Base-by-base conservation (phyloP, 441 rosid species). In the Euphorbia schlechtendalii region DNA sequence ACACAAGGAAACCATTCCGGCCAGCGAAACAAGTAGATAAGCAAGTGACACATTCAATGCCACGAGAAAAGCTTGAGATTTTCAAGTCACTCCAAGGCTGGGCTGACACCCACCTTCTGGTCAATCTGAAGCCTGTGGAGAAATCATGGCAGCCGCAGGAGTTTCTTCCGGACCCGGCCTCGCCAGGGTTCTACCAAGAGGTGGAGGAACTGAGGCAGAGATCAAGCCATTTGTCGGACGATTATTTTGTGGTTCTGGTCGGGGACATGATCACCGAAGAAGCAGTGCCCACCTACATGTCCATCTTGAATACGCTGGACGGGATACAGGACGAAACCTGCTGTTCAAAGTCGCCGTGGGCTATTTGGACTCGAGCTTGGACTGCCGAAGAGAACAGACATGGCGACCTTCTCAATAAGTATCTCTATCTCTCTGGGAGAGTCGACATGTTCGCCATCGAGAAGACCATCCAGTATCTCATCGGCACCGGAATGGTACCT, bases 231-330 rank as follows among this genome's bases (percentile, higher is more conserved):
- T 71, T 83, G 4, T 83, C 88, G 2, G 90, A 84, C 13, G 89
- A 84, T 27, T 84, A 76, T 55, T 81, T 84, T 20, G 80, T 82
- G 24, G 86, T 82, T 65, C 61, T 84, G 73, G 82, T 82, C 25
- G 89, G 89, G 4, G 89, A 84, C 63, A 82, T 84, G 86, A 79
- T 87, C 41, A 84, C 90, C 5, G 87, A 86, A 71, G 89, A 84
- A 8, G 92, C 92, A 0, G 38, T 82, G 64, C 88, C 86, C 3
- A 84, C 89, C 12, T 84, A 84, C 45, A 82, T 80, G 76, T 76
- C 83, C 7, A 75, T 82, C 73, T 28, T 84, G 51, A 84, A 84
- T 64, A 82, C 83, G 18, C 73, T 84, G 0, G 89, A 84, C 13
- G 86, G 80, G 18, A 81, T 82, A 14, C 72, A 46, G 48, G 88